Conservation (phyloP, 2,329 filamentous ascomycete species). For the Fusarium lyarnte region DNA sequence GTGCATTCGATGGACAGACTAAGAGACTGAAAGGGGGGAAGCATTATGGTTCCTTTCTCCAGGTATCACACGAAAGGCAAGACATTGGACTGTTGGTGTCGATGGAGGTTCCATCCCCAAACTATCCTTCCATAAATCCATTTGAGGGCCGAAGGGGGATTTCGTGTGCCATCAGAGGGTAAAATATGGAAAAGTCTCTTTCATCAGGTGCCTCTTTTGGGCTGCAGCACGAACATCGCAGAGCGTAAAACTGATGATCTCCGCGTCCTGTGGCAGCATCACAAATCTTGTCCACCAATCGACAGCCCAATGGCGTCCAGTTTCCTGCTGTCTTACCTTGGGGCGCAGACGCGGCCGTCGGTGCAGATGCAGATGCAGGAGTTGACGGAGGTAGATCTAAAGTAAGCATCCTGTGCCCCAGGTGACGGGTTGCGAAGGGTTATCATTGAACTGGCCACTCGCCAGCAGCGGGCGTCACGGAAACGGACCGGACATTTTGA, state of each 20-base stretch:
- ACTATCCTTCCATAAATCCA: neutral
- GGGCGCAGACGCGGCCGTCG: slow-evolving; percentile 4
- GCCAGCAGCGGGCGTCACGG: slow-evolving; percentile 40
- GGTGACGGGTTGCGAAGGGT: neutral
- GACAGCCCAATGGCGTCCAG: slow-evolving; percentile 17
- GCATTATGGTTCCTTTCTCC: slow-evolving; percentile 12
- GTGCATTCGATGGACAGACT: neutral
- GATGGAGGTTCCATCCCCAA: slow-evolving; percentile 29
- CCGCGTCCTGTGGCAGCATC: slow-evolving; percentile 30
- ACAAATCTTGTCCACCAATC: slow-evolving; percentile 21
- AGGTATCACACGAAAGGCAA: slow-evolving; percentile 18
- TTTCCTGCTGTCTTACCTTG: slow-evolving; percentile 25
- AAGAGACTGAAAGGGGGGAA: neutral
- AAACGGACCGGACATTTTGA: slow-evolving; percentile 35
- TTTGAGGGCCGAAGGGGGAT: neutral
- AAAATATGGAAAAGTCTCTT: slow-evolving; percentile 17
- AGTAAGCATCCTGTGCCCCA: slow-evolving; percentile 13
- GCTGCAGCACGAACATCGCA: slow-evolving; percentile 31
- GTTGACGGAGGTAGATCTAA: slow-evolving; percentile 4
- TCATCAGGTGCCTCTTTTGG: slow-evolving; percentile 25
- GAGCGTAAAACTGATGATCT: slow-evolving; percentile 38
- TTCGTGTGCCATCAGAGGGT: neutral
- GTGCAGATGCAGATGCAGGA: slow-evolving; percentile 1
- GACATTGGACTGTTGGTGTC: slow-evolving; percentile 6
- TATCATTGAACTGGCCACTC: slow-evolving; percentile 14